A percentile compares a stretch with the other conserved stretches of the same genome.
Conservation (phyloP, 2,329 filamentous ascomycete species). For the Fusarium transvaalense region DNA sequence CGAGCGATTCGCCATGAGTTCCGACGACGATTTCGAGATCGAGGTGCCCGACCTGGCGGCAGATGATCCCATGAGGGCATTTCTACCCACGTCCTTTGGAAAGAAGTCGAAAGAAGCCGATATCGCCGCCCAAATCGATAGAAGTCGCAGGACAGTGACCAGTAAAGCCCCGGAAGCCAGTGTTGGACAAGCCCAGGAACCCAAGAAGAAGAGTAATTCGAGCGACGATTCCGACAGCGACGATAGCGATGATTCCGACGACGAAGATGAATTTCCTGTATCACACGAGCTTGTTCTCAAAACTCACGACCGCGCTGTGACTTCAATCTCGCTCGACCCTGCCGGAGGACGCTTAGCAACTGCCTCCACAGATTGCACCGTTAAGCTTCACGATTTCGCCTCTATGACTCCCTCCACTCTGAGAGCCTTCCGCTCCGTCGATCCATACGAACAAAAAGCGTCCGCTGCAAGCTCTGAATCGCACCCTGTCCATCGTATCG, state of each 20-base stretch:
- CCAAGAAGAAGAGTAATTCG: conserved; percentile 58
- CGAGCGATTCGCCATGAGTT: conserved; percentile 61
- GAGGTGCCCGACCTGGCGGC: conserved; percentile 66
- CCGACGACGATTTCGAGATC: conserved; percentile 70
- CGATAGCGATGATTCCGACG: conserved; percentile 71
- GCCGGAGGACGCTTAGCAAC: conserved; percentile 87
- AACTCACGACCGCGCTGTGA: conserved; percentile 90
- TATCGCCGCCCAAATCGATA: conserved; percentile 83
- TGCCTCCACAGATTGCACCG: conserved; percentile 89
- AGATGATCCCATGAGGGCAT: conserved; percentile 79
- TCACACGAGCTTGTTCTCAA: conserved; percentile 94
- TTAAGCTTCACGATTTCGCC: conserved; percentile 95
- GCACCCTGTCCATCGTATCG: conserved; percentile 86
- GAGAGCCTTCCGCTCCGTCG: conserved; percentile 91
- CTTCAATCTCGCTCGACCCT: conserved; percentile 84
- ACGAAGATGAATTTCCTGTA: conserved; percentile 89
- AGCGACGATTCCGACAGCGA: conserved; percentile 61
- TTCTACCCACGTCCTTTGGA: conserved; percentile 86
- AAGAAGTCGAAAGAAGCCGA: conserved; percentile 81
- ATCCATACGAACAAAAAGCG: conserved; percentile 82
- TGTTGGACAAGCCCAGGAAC: conserved; percentile 28
- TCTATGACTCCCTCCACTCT: conserved; percentile 96
- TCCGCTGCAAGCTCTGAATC: conserved; percentile 79
- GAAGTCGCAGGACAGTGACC: conserved; percentile 72
- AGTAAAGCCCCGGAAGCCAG: conserved; percentile 27